These are phyloP conservation scores for Exserohilum rostratum DNA, from an alignment of 2,329 filamentous ascomycete species.

Conservation along the genomic window DNA sequence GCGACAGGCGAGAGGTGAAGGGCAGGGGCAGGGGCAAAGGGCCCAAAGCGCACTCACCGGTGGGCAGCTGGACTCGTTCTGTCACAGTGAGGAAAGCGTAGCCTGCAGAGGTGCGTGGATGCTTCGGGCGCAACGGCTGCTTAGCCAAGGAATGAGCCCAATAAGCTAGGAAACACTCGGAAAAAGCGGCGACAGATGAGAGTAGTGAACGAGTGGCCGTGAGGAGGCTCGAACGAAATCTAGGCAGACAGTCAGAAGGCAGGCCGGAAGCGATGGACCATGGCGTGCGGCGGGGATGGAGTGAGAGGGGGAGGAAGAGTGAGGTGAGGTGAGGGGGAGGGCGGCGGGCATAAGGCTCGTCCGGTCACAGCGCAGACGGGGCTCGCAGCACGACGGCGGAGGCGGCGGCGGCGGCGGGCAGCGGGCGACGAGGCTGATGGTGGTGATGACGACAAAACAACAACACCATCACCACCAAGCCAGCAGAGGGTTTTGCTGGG, in stretches of 20 bases:
- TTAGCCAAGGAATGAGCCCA: constrained; percentile 16
- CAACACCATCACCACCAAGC: neutral
- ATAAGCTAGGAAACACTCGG: constrained; percentile 33
- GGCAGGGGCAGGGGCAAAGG: neutral
- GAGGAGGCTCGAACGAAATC: constrained; percentile 38
- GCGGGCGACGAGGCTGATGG: neutral
- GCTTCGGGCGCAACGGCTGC: constrained; percentile 31
- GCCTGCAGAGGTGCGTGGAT: constrained; percentile 23
- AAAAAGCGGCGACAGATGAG: constrained; percentile 38
- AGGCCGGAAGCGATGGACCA: constrained; percentile 23
- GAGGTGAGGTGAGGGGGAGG: constrained; percentile 35
- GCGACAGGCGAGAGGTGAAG: constrained; percentile 15
- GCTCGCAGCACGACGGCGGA: too few species aligned
- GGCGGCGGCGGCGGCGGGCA: neutral
- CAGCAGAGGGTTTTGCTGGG: constrained; percentile 3
- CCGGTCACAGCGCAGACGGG: too few species aligned
- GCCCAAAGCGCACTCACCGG: constrained; percentile 38
- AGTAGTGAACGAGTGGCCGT: constrained; percentile 42
- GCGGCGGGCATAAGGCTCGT: constrained; percentile 28
- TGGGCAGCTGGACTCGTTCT: constrained; percentile 20
- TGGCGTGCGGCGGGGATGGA: too few species aligned
- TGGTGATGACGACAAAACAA: too few species aligned
- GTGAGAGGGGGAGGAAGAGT: too few species aligned
- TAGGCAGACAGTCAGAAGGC: constrained; percentile 37
- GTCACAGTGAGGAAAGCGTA: constrained; percentile 21